Base-by-base conservation (phyloP, 164 flowering plant species). In the Vitis rupestris region DNA sequence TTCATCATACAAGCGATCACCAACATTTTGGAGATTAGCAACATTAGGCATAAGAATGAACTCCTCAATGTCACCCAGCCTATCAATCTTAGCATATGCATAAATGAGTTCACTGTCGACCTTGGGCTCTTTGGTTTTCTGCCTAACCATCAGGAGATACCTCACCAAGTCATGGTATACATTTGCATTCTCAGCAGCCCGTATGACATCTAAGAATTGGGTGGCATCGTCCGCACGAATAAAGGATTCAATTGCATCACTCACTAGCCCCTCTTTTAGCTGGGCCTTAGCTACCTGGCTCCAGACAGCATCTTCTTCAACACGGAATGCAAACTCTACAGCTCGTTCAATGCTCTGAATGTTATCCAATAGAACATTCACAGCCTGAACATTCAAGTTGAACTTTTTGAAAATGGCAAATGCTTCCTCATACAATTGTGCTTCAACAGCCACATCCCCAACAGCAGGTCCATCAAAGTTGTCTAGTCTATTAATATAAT, bases 301-400 rank as follows among this genome's bases (percentile, higher is more conserved):
- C 99, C 99, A 96, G 75, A 96, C 99, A 74, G 97, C 93, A 86
- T 96, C 99, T 76, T 96, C 99, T 79, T 96, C 99, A 70, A 96
- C 99, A 64, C 99, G 89, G 83, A 88, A 93, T 16, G 99, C 99
- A 88, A 96, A 96, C 81, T 96, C 99, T 72, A 92, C 99, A 66
- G 99, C 97, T 31, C 97, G 83, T 13, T 91, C 95, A 65, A 96
- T 92, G 82, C 90, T 92, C 67, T 73, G 86, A 65, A 96, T 85
- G 61, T 96, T 90, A 74, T 93, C 99, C 81, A 96, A 71, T 29
- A 96, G 76, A 61, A 93, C 99, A 87, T 93, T 91, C 27, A 92
- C 99, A 77, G 99, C 98, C 73, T 92, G 97, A 48, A 96, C 98
- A 79, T 92, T 96, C 82, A 96, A 84, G 82, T 92, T 96, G 74